A percentile compares a stretch with the other conserved stretches of the same genome.
Evolutionary conservation across 495 filamentous ascomycete genomes (phyloP).

Genomic region (Jackrogersella minutella): DNA sequence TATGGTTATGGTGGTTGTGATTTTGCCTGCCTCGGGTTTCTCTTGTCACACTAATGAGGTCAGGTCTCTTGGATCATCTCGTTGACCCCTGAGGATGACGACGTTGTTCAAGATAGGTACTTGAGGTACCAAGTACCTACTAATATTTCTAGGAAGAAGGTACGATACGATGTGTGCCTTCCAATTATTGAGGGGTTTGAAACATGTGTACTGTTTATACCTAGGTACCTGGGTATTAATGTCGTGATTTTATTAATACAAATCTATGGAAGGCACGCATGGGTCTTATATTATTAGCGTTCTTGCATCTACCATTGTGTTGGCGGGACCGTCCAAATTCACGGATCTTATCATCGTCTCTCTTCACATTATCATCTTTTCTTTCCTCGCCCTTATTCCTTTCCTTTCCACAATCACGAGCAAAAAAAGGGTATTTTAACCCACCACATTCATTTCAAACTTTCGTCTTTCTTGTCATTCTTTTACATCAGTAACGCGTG

Average conservation of each 20-base stretch:
- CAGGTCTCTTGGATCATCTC: background rate
- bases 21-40: too few relatives aligned
- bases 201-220: slow-evolving; percentile 4
- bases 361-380: background rate
- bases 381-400: background rate
- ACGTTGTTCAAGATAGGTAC: too few relatives aligned
- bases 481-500: background rate
- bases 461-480: background rate
- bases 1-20: too few relatives aligned
- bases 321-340: background rate
- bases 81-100: too few relatives aligned
- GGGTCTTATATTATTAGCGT: slow-evolving; percentile 14
- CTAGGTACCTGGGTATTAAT: too few relatives aligned
- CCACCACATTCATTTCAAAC: background rate
- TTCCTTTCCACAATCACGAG: too few relatives aligned
- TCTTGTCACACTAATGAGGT: too few relatives aligned
- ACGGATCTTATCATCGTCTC: background rate
- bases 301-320: background rate
- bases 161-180: slow-evolving; percentile 14
- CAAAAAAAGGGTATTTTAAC: too few relatives aligned
- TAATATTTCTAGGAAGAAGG: too few relatives aligned
- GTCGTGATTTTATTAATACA: background rate
- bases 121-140: background rate
- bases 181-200: slow-evolving; percentile 3
- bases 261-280: slow-evolving; percentile 2